Percentiles rank a stretch among this genome's conserved stretches.
phyloP scores from a whole-genome alignment of 73 alveolate genomes.

The Paramecium biaurelia region DNA sequence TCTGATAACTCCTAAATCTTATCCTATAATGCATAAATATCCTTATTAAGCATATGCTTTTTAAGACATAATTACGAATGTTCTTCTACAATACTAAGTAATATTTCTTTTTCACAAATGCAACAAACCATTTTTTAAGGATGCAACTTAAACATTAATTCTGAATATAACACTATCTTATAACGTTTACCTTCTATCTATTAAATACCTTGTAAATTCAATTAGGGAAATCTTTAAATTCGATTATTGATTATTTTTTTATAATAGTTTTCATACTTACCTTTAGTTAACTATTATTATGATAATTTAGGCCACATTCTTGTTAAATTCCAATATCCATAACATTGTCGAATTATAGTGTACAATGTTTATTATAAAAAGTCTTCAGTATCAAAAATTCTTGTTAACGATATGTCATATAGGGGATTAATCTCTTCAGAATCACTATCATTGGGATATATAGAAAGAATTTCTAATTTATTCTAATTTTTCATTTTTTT shows the following conservation, averaged over 20 bases:
- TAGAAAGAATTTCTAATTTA: neutral
- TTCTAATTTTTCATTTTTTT: constrained; percentile 14
- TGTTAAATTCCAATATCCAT: neutral
- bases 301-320: neutral
- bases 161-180: constrained; percentile 9
- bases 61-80: constrained; percentile 1
- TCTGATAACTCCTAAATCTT: neutral
- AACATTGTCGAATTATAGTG: neutral
- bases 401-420: neutral
- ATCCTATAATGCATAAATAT: neutral
- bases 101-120: constrained; percentile 25
- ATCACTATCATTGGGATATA: constrained; percentile 17
- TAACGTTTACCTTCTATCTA: constrained; percentile 23
- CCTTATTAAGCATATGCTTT: neutral
- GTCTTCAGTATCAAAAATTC: neutral
- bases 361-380: constrained; percentile 21
- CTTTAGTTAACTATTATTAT: neutral
- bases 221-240: neutral
- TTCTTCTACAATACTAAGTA: neutral
- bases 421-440: neutral
- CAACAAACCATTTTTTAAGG: constrained; percentile 23
- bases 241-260: constrained; percentile 12
- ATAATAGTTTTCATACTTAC: neutral
- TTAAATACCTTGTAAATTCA: neutral
- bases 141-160: neutral